Percentiles rank a stretch among this genome's conserved stretches.
These are phyloP conservation scores for Syzygium oleosum DNA, from an alignment of 345 rosid genomes.

Conservation along the genomic window DNA sequence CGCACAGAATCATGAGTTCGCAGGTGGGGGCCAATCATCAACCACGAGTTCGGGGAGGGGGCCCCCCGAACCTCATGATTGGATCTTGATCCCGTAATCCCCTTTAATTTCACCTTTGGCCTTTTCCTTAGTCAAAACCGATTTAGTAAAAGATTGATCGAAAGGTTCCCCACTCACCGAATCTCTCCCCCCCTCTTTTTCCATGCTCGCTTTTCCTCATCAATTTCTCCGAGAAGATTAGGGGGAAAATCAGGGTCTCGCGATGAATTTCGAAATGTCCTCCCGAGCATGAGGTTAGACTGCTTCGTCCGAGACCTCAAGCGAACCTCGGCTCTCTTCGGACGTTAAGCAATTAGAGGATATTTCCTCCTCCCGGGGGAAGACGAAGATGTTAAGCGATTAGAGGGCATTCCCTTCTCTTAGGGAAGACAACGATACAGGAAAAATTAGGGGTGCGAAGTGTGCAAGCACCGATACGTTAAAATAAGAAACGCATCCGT, in stretches of 20 bases:
- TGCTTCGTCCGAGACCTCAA: too few species aligned
- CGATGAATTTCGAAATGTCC: too few species aligned
- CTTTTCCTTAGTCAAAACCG: neutral
- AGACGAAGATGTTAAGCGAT: too few species aligned
- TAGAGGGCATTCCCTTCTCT: too few species aligned
- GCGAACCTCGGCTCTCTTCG: too few species aligned
- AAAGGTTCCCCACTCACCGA: neutral
- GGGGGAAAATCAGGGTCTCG: neutral
- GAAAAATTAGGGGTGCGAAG: too few species aligned
- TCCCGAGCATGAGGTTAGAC: too few species aligned
- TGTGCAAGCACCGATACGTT: too few species aligned
- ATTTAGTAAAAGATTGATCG: neutral
- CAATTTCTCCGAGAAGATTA: neutral
- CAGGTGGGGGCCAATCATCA: conserved; percentile 15
- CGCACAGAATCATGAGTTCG: conserved; percentile 20
- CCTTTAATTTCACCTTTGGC: neutral
- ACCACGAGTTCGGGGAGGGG: conserved; percentile 1
- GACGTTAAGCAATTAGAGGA: too few species aligned
- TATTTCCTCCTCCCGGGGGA: too few species aligned
- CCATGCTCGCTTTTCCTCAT: neutral
- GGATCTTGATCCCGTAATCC: conserved; percentile 9
- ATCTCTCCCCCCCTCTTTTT: neutral
- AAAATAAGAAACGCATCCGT: too few species aligned
- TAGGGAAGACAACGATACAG: too few species aligned
- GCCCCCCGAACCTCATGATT: conserved; percentile 13